Percentiles rank a stretch among this genome's conserved stretches.
Conservation (phyloP, 2,329 filamentous ascomycete species). For the Colletotrichum sp. region DNA sequence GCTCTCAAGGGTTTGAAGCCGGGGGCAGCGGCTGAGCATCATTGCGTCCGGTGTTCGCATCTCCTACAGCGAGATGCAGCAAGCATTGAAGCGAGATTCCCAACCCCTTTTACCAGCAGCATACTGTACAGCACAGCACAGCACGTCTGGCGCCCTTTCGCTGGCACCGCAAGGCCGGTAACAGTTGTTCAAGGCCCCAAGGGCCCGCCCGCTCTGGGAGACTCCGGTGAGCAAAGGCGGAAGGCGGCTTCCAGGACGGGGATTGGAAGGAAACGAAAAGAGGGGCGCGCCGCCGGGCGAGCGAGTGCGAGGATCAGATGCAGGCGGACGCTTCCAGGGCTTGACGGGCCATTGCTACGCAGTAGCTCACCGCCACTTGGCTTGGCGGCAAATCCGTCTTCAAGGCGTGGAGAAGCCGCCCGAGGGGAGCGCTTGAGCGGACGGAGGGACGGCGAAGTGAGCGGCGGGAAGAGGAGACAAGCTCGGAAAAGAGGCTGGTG, state of each 20-base stretch:
- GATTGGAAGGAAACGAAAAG: neutral
- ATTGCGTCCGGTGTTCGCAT: neutral
- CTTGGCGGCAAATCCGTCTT: constrained; percentile 8
- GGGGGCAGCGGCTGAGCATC: neutral
- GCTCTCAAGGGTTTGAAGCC: neutral
- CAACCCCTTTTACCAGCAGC: neutral
- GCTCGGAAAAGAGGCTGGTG: neutral
- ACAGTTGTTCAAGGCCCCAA: neutral
- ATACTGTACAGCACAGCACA: neutral
- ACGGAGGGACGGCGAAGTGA: neutral
- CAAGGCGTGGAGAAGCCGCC: neutral
- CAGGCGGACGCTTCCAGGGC: constrained; percentile 4
- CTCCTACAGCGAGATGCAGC: neutral
- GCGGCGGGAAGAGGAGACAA: neutral
- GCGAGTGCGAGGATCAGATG: neutral
- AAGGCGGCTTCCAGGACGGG: neutral
- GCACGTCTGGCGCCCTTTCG: neutral
- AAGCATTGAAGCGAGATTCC: constrained; percentile 10
- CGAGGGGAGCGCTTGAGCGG: neutral
- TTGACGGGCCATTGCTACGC: neutral
- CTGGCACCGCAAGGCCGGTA: neutral
- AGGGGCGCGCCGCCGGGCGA: neutral
- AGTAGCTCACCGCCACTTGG: constrained; percentile 21
- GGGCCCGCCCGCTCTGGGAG: neutral
- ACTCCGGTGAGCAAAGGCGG: neutral